Evolutionary conservation across 495 filamentous ascomycete genomes (phyloP), one percentile per base, ranked within the genome.

Genomic region (Wilcoxina mikolae): DNA sequence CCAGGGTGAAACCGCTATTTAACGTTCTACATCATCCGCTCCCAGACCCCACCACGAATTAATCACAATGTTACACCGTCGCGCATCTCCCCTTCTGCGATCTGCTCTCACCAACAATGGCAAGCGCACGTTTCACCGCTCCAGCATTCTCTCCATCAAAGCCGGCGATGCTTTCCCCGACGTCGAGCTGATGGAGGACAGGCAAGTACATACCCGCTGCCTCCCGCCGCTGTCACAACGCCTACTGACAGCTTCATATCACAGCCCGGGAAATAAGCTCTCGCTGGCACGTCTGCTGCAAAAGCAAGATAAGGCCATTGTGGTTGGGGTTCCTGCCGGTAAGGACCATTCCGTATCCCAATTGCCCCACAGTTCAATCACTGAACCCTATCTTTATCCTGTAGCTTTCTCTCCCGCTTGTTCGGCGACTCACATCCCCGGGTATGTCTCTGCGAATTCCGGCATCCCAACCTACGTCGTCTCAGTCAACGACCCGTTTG

Each of bases 401-500:
- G 77, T 72, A 76, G 63, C 63, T 11, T 64, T 60, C 53, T 61
- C 62, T 58, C 85, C 84, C 18, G 74, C 79, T 0, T 95, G 90
- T 76, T 89, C 84, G 20, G 72, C 77, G 56, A 78, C 72, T 49
- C 87, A 94, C 63, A 73, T 93, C 44, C 87, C 86, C 3, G 80
- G 85, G 27, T 96, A 85, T 66, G 81, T 93, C 68, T 78, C 78
- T 68, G 72, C 85, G 43, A 83, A 80, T 71, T 74, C 79, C 47
- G 86, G 82, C 11, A 86, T 90, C 47, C 65, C 78, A 45, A 83
- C 90, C 38, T 93, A 90, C 58, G 87, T 95, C 24, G 81, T 98
- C 48, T 76, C 81, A 23, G 87, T 95, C 67, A 98, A 98, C 70
- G 91, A 98, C 68, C 78, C 88, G 25, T 95, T 96, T 69, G 91